Evolutionary conservation across 179 eudicot genomes (phyloP), one percentile per base, ranked within the genome.

Genomic region (Camellia oleifera): DNA sequence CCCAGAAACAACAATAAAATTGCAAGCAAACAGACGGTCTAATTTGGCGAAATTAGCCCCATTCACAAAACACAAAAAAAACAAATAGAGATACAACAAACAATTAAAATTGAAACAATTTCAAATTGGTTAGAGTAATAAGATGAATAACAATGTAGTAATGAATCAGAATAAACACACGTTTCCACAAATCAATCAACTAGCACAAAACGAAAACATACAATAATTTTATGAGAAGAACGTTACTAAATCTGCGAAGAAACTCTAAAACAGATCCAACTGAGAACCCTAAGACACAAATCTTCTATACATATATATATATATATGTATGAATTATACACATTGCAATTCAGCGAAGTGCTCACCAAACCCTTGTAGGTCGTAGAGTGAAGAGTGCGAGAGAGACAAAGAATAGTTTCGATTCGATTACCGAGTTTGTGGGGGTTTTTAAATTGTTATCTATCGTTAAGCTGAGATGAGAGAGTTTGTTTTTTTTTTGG

Each of bases 301-400:
- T 26, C 32, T 26, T 26, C 32, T 26, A 26, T 26, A 23, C 26
- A 0, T 13, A 73, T 32, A 12, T 12, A 42, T 44, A 7, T 11
- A 46, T 13, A 0, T 26, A 58, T 18, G 11, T 13, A 15, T 20
- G 75, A 1, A 23, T 7, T 20, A 11, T 50, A 7, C 3, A 68
- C 2, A 53, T 45, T 58, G 26, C 50, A 17, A 14, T 32, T 40
- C 23, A 10, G 45, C 0, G 17, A 65, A 77, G 45, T 65, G 50
- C 71, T 77, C 32, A 77, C 79, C 79, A 20, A 64, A 13, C 9
- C 11, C 67, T 42, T 9, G 62, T 15, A 53, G 46, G 76, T 72
- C 23, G 77, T 5, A 3, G 18, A 26, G 76, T 26, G 50, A 32
- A 56, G 65, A 54, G 65, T 15, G 45, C 0, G 10, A 40, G 4